Evolutionary conservation across 306 rosid genomes (phyloP).

Genomic region (Mimosa bimucronata): DNA sequence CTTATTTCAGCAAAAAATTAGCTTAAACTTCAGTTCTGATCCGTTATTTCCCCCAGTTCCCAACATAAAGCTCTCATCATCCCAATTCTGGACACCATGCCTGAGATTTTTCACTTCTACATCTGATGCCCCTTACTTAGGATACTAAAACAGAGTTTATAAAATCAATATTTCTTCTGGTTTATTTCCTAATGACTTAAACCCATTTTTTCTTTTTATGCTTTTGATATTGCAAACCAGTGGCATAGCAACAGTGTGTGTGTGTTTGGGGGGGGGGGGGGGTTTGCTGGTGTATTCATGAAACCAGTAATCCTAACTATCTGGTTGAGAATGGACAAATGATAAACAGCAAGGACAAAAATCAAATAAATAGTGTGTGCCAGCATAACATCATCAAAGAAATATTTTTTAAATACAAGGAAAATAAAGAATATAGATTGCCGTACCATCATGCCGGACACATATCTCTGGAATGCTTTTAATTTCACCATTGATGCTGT

Average conservation of each 20-base stretch:
- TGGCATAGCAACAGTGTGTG: not conserved
- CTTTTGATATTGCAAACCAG: not conserved
- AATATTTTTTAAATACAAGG: not conserved
- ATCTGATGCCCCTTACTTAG: not conserved
- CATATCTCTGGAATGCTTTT: constrained; percentile 94
- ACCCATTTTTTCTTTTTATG: constrained; percentile 5
- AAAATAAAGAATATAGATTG: constrained; percentile 15
- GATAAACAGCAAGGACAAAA: not conserved
- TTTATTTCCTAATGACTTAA: not conserved
- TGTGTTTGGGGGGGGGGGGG: not conserved
- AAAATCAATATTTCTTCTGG: not conserved
- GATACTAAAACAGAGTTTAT: not conserved
- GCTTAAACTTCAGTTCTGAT: not conserved
- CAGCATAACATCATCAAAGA: constrained; percentile 3
- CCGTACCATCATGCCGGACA: constrained; percentile 84
- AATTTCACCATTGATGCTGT: constrained; percentile 85
- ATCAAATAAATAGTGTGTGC: constrained; percentile 17
- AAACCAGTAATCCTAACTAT: not conserved
- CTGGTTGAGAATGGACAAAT: not conserved
- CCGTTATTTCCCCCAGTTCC: not conserved
- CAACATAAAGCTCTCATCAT: not conserved
- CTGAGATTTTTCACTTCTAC: not conserved
- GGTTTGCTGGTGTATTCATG: not conserved
- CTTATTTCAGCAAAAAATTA: not conserved
- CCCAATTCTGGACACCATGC: not conserved